These are phyloP conservation scores for Brachypodium distachyon DNA, from an alignment of 202 grass and related monocot genomes.

Conservation along the genomic window DNA sequence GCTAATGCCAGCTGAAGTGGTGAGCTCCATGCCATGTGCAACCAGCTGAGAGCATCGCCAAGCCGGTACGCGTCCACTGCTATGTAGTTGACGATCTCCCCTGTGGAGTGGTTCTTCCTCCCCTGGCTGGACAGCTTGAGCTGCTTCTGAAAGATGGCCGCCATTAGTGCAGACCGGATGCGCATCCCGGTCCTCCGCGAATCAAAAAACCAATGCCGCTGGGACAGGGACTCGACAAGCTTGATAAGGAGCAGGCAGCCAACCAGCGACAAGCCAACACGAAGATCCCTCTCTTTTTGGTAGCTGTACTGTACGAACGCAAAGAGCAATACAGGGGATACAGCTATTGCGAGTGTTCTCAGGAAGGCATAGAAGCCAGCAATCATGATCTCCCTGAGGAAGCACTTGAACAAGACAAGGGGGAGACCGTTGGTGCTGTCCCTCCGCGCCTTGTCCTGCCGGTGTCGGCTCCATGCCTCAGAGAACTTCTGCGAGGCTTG, in stretches of 20 bases:
- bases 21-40: conserved; percentile 77
- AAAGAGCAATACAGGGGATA: conserved; percentile 56
- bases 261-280: conserved; percentile 37
- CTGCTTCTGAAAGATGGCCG: conserved; percentile 74
- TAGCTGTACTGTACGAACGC: conserved; percentile 59
- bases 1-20: conserved; percentile 60
- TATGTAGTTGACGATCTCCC: conserved; percentile 87
- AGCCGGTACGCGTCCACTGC: conserved; percentile 78
- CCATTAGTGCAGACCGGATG: conserved; percentile 73
- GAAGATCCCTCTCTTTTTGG: conserved; percentile 29
- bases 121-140: conserved; percentile 66
- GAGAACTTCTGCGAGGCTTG: conserved; percentile 35
- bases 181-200: conserved; percentile 71
- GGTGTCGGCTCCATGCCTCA: conserved; percentile 39
- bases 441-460: conserved; percentile 28
- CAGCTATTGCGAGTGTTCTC: conserved; percentile 31
- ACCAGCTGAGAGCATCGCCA: conserved; percentile 70
- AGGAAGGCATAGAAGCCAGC: conserved; percentile 59
- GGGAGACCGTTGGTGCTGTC: conserved; percentile 30
- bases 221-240: conserved; percentile 68
- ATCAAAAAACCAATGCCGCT: conserved; percentile 82
- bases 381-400: conserved; percentile 47
- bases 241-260: conserved; percentile 49
- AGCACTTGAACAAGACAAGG: conserved; percentile 42
- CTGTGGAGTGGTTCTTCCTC: conserved; percentile 62